These are phyloP conservation scores for Sherardia arvensis DNA, from an alignment of 257 asterid genomes.

Conservation along the genomic window DNA sequence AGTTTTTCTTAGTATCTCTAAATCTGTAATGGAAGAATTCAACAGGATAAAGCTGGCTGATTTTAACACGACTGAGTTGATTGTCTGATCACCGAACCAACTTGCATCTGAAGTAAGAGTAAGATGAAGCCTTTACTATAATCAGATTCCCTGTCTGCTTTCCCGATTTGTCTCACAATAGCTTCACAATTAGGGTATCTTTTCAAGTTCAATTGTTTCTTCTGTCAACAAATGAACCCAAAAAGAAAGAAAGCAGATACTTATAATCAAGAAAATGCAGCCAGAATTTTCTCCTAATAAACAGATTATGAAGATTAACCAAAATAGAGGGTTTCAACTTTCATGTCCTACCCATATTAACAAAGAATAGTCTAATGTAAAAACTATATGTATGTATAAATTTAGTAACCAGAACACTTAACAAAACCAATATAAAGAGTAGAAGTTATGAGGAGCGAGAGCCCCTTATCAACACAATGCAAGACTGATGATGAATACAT, in stretches of 20 bases:
- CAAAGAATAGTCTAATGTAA: neutral
- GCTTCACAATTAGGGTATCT: neutral
- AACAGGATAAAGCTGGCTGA: neutral
- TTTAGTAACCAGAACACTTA: neutral
- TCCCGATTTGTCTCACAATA: neutral
- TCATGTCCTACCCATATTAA: neutral
- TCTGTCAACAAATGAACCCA: neutral
- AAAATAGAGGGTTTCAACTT: neutral
- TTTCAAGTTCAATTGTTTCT: neutral
- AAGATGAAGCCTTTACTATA: neutral
- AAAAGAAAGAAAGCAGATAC: neutral
- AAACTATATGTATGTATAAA: neutral
- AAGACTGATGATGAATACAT: neutral
- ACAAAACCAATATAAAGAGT: neutral
- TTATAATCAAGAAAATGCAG: neutral
- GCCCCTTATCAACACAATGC: neutral
- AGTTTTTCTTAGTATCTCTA: neutral
- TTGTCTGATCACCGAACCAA: neutral
- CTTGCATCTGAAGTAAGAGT: neutral
- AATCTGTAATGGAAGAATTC: neutral
- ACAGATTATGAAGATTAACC: neutral
- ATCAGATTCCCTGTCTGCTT: neutral
- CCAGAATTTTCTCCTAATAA: neutral
- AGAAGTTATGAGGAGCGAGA: neutral
- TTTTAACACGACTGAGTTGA: neutral